Conservation (phyloP, 2,329 filamentous ascomycete species). For the Fusarium sp. region DNA sequence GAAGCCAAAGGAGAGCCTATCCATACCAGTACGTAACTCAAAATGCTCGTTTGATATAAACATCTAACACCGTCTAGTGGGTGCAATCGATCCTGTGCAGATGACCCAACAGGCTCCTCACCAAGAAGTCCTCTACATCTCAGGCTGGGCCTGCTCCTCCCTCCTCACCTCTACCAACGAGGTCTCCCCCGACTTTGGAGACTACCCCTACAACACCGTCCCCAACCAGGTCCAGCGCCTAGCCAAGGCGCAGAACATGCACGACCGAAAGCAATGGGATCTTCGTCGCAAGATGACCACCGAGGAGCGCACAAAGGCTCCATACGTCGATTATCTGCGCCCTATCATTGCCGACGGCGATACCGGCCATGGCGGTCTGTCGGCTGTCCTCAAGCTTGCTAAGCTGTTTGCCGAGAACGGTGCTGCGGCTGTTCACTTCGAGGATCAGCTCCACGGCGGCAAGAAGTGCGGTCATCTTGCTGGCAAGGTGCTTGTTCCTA, state of each 20-base stretch:
- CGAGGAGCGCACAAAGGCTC: slow-evolving; percentile 78
- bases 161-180: slow-evolving; percentile 95
- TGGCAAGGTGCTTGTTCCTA: slow-evolving; percentile 93
- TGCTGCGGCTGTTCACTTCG: slow-evolving; percentile 95
- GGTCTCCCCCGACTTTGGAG: slow-evolving; percentile 96
- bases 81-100: slow-evolving; percentile 97
- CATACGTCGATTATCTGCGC: slow-evolving; percentile 91
- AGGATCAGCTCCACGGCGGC: slow-evolving; percentile 96
- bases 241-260: slow-evolving; percentile 96
- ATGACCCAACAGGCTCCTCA: slow-evolving; percentile 98
- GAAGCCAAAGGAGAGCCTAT: slow-evolving; percentile 85
- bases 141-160: slow-evolving; percentile 97
- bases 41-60: neutral
- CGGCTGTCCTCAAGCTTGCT: slow-evolving; percentile 93
- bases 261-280: slow-evolving; percentile 97
- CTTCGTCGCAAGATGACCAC: slow-evolving; percentile 80
- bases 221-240: slow-evolving; percentile 97
- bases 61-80: slow-evolving; percentile 70
- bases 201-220: slow-evolving; percentile 99
- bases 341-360: slow-evolving; percentile 98
- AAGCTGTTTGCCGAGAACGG: slow-evolving; percentile 98
- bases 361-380: slow-evolving; percentile 93
- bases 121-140: slow-evolving; percentile 96
- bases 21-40: slow-evolving; percentile 79
- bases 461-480: slow-evolving; percentile 99